phyloP scores from a whole-genome alignment of 2,329 filamentous ascomycete species.

The Fusarium sulawesiense region DNA sequence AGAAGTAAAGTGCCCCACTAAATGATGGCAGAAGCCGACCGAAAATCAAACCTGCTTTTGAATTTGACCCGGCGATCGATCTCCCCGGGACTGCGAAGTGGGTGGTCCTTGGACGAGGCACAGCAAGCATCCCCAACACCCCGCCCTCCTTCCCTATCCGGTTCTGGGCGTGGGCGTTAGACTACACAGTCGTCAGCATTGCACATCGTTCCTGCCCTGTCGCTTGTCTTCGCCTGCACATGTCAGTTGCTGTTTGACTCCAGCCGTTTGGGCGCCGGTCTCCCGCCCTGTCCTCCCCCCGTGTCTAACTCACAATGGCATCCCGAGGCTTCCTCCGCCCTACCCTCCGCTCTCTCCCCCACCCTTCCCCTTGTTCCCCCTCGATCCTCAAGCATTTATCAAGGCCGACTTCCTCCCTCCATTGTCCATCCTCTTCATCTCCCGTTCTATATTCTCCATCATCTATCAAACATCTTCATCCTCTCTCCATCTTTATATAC shows the following conservation, averaged over 20 bases:
- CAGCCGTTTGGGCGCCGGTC: conserved; percentile 23
- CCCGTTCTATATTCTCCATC: too few species aligned
- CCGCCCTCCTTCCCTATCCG: conserved; percentile 41
- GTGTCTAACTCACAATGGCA: conserved; percentile 38
- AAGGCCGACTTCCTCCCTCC: too few species aligned
- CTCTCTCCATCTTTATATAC: too few species aligned
- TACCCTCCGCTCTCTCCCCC: conserved; percentile 39
- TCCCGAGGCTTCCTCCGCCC: conserved; percentile 30
- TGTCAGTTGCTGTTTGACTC: conserved; percentile 16
- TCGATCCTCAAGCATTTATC: too few species aligned
- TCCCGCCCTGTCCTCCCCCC: conserved; percentile 17
- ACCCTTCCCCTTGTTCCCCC: conserved; percentile 30
- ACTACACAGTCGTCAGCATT: conserved; percentile 31
- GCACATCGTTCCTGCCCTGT: conserved; percentile 22
- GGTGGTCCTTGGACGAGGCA: conserved; percentile 22
- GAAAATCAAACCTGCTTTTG: conserved; percentile 37
- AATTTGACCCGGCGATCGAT: conserved; percentile 37
- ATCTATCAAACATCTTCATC: too few species aligned
- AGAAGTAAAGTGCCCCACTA: conserved; percentile 24
- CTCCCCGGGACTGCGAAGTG: conserved; percentile 30
- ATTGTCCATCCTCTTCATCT: too few species aligned
- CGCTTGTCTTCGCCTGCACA: conserved; percentile 8
- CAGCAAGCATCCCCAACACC: conserved; percentile 24
- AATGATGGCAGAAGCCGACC: conserved; percentile 36
- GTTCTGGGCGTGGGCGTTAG: conserved; percentile 36